Evolutionary conservation across 192 early-diverging fungal genomes (phyloP).

Genomic region (Glomus cerebriforme): DNA sequence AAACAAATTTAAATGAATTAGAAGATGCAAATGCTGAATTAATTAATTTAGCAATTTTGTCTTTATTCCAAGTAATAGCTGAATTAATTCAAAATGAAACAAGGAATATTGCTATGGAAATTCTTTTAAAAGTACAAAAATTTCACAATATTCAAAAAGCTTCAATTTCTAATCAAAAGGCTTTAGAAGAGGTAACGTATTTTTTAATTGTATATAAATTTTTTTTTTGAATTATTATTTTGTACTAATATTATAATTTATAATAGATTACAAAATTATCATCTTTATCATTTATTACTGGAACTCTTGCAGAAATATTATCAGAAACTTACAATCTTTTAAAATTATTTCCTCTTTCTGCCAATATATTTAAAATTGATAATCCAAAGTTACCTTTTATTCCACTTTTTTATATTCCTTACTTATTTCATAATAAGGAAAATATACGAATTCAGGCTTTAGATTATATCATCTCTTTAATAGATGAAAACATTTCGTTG

Average conservation of each 20-base stretch:
- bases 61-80: constrained; percentile 54
- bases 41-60: constrained; percentile 48
- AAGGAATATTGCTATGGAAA: constrained; percentile 40
- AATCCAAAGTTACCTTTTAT: constrained; percentile 32
- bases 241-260: neutral
- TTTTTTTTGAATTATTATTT: neutral
- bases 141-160: constrained; percentile 25
- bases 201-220: neutral
- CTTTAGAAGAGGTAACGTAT: neutral
- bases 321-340: constrained; percentile 5
- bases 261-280: neutral
- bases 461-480: neutral
- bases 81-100: constrained; percentile 36
- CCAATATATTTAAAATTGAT: neutral
- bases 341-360: constrained; percentile 23
- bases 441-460: constrained; percentile 33
- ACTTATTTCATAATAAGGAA: constrained; percentile 45
- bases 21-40: constrained; percentile 21
- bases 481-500: constrained; percentile 26
- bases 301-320: constrained; percentile 9
- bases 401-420: constrained; percentile 36
- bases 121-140: constrained; percentile 35
- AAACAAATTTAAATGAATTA: constrained; percentile 3
- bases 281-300: neutral
- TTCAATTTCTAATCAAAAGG: constrained; percentile 22